A percentile compares a stretch with the other conserved stretches of the same genome.
Conservation (phyloP, 179 eudicot species). For the Gypsophila paniculata region DNA sequence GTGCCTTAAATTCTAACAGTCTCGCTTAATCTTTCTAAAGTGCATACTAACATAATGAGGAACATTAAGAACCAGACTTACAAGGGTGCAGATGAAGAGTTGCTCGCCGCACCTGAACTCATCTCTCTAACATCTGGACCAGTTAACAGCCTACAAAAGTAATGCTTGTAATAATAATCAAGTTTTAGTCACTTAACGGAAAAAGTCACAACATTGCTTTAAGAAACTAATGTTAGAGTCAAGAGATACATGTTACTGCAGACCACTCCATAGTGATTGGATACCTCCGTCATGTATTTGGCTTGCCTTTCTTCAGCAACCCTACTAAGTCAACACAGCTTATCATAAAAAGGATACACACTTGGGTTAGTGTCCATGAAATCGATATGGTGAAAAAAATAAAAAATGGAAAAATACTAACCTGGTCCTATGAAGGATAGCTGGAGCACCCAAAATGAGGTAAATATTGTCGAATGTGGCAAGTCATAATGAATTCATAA, state of each 20-base stretch:
- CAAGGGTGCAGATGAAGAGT: background rate
- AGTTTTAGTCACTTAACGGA: background rate
- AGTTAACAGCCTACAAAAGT: background rate
- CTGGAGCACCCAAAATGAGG: background rate
- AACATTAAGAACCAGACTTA: background rate
- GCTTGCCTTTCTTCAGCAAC: background rate
- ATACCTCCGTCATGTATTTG: slow-evolving; percentile 1
- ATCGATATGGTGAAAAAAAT: background rate
- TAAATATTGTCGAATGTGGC: background rate
- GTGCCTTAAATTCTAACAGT: background rate
- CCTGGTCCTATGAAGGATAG: background rate
- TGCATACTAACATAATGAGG: background rate
- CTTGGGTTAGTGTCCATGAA: background rate
- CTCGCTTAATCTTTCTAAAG: background rate
- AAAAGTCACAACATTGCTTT: background rate
- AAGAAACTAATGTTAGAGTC: background rate
- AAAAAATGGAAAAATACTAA: background rate
- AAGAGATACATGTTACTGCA: background rate
- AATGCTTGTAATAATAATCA: background rate
- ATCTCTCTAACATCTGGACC: background rate
- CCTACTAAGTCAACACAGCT: background rate
- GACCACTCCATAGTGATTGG: slow-evolving; percentile 4
- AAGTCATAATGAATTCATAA: background rate
- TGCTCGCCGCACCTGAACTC: slow-evolving; percentile 11
- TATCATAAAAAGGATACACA: background rate